Conservation (phyloP, 1,139 yeast genomes). For the Candida neerlandica region DNA sequence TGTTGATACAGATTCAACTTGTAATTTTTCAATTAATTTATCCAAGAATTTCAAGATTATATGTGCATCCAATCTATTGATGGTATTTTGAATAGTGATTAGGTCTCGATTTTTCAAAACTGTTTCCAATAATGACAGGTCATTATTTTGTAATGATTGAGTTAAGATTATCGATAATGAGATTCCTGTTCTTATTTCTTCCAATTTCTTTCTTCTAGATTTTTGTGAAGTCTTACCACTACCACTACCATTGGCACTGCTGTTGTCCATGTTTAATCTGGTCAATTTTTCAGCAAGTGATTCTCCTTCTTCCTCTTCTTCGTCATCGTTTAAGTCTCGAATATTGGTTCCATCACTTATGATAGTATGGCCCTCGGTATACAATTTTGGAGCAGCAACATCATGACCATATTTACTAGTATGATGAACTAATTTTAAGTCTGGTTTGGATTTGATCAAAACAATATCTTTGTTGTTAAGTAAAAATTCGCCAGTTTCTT, state of each 20-base stretch:
- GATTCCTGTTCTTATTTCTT: constrained; percentile 52
- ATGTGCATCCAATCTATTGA: constrained; percentile 67
- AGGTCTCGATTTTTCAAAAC: constrained; percentile 80
- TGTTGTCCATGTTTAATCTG: constrained; percentile 38
- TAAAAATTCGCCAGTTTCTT: constrained; percentile 28
- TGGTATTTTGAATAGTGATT: constrained; percentile 69
- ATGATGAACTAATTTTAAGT: constrained; percentile 36
- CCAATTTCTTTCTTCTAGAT: constrained; percentile 23
- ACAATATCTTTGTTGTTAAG: constrained; percentile 32
- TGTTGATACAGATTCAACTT: constrained; percentile 47
- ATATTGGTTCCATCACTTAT: constrained; percentile 68
- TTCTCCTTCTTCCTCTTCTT: constrained; percentile 36
- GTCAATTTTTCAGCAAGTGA: constrained; percentile 66
- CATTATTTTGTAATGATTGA: constrained; percentile 74
- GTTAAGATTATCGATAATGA: constrained; percentile 67
- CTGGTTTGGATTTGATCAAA: constrained; percentile 39
- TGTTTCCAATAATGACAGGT: constrained; percentile 72
- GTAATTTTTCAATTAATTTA: constrained; percentile 80
- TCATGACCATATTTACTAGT: constrained; percentile 61
- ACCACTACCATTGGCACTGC: not conserved
- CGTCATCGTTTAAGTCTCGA: constrained; percentile 52
- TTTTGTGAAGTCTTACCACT: constrained; percentile 24
- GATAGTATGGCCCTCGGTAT: constrained; percentile 70
- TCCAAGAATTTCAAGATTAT: constrained; percentile 78
- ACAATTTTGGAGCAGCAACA: constrained; percentile 67